Evolutionary conservation across 2,329 filamentous ascomycete species (phyloP).

Genomic region (Microcyclospora tardicrescens): DNA sequence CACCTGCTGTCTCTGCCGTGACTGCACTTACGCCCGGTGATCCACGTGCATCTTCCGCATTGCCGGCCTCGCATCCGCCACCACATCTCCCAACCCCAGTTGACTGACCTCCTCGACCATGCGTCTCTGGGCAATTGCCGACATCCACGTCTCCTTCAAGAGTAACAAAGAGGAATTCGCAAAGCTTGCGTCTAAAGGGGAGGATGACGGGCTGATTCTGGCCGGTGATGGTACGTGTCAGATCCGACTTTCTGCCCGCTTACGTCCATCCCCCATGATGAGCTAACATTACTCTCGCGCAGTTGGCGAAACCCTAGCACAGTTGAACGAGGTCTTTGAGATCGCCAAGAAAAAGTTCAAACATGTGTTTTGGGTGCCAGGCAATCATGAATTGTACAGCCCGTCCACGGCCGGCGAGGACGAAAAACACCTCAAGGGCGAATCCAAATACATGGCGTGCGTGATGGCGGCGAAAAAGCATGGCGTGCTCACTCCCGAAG

Average conservation of each 20-base stretch:
- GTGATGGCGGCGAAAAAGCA: constrained; percentile 39
- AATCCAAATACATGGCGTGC: constrained; percentile 43
- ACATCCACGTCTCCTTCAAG: constrained; percentile 36
- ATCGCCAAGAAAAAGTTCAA: constrained; percentile 31
- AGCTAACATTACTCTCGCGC: constrained; percentile 7
- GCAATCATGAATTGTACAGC: constrained; percentile 47
- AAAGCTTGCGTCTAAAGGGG: constrained; percentile 24
- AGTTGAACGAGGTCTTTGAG: constrained; percentile 27
- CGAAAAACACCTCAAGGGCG: constrained; percentile 30
- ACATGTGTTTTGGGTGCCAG: constrained; percentile 43
- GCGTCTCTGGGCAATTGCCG: constrained; percentile 32
- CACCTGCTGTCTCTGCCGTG: too few species aligned
- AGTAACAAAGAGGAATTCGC: constrained; percentile 32
- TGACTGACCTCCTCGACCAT: constrained; percentile 1
- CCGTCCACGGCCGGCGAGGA: constrained; percentile 28
- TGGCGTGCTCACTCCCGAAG: constrained; percentile 44
- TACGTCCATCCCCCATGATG: neutral
- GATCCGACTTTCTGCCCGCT: too few species aligned
- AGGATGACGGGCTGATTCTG: constrained; percentile 33
- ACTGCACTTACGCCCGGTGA: neutral
- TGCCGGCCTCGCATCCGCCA: neutral
- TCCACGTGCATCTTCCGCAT: neutral
- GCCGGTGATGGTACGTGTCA: constrained; percentile 27
- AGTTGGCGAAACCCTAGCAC: constrained; percentile 22
- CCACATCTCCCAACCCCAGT: neutral